Base-by-base conservation (phyloP, 202 grass and related monocot genomes). In the Elaeis oleifera region DNA sequence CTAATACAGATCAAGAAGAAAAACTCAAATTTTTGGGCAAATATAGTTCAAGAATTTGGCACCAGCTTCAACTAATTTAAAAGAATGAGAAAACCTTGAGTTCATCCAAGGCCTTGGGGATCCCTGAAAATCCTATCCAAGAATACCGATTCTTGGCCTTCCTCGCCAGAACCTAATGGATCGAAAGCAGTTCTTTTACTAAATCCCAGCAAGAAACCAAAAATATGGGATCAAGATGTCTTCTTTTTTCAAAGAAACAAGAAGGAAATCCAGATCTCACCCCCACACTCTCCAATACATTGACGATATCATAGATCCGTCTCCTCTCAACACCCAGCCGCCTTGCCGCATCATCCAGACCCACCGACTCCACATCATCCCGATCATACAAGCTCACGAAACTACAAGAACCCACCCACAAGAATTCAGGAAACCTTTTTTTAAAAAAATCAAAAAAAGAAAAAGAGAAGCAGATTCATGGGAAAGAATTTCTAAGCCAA, bases 301-400 rank as follows among this genome's bases (percentile, higher is more conserved):
- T 97, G 69, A 97, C 92, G 13, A 97, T 91, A 74, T 97, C 92
- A 58, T 97, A 97, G 84, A 97, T 91, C 88, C 88, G 87, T 5
- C 88, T 78, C 71, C 92, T 76, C 82, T 97, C 84, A 1, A 97
- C 88, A 61, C 84, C 79, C 9, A 97, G 82, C 61, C 82, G 67
- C 74, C 63, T 79, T 8, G 92, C 88, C 8, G 88, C 88, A 54
- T 91, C 87, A 44, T 97, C 92, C 54, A 97, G 80, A 69, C 82
- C 77, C 63, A 97, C 79, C 49, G 71, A 68, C 21, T 91, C 88
- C 25, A 86, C 84, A 68, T 79, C 77, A 0, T 79, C 87, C 64
- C 79, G 74, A 74, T 91, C 79, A 61, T 91, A 97, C 67, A 97
- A 74, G 50, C 73, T 71, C 68, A 97, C 81, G 61, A 97, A 97